Conservation (phyloP, 345 rosid species). For the Citrus cavaleriei region DNA sequence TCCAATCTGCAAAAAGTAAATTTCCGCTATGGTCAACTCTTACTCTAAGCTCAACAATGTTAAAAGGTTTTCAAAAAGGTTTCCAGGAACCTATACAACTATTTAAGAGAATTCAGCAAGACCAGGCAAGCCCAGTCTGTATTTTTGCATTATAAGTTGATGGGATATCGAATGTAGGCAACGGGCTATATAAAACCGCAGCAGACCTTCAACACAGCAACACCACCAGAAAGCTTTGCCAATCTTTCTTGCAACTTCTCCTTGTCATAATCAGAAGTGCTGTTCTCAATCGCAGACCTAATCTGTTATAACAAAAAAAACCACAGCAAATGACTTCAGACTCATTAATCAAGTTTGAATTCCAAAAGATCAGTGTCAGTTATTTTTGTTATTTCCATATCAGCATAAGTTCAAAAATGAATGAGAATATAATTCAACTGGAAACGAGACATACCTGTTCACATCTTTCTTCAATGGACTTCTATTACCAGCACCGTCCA, state of each 20-base stretch:
- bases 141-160: background rate
- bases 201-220: slow-evolving; percentile 90
- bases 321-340: background rate
- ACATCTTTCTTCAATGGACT: slow-evolving; percentile 79
- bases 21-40: background rate
- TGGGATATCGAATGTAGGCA: background rate
- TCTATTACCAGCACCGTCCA: slow-evolving; percentile 97
- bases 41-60: background rate
- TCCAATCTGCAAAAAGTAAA: slow-evolving; percentile 60
- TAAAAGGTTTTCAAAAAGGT: background rate
- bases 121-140: background rate
- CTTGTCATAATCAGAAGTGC: slow-evolving; percentile 92
- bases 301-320: slow-evolving; percentile 39
- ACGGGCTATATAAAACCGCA: background rate
- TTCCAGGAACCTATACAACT: background rate
- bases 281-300: slow-evolving; percentile 62
- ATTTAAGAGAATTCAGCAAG: background rate
- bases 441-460: slow-evolving; percentile 55
- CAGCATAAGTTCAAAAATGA: background rate
- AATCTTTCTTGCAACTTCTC: slow-evolving; percentile 93
- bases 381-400: too few relatives aligned
- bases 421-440: background rate
- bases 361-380: background rate
- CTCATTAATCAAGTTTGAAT: background rate
- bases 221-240: slow-evolving; percentile 95